Conservation (phyloP, 306 rosid species). For the Pyrus bretschneideri region DNA sequence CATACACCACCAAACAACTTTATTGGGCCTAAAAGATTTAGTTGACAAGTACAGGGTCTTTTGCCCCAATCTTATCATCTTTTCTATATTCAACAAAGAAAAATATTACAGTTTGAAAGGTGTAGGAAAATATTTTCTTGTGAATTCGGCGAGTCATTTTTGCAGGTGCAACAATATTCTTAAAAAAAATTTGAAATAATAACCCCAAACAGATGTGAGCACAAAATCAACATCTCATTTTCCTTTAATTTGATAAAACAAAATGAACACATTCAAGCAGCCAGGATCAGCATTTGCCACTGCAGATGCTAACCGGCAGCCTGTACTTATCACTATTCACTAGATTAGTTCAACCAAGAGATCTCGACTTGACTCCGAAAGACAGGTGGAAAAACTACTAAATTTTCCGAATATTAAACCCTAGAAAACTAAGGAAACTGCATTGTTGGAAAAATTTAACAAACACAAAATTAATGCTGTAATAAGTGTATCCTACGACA, state of each 20-base stretch:
- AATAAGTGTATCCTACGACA: slow-evolving; percentile 5
- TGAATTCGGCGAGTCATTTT: too few species aligned
- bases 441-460: background rate
- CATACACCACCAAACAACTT: too few species aligned
- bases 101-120: too few species aligned
- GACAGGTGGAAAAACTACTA: background rate
- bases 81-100: too few species aligned
- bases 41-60: background rate
- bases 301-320: background rate
- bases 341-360: background rate
- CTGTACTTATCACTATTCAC: background rate
- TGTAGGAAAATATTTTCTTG: too few species aligned
- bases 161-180: too few species aligned
- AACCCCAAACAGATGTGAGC: background rate
- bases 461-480: slow-evolving; percentile 5
- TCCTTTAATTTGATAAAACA: background rate
- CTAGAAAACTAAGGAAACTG: background rate
- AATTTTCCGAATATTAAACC: slow-evolving; percentile 1
- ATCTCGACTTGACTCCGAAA: background rate
- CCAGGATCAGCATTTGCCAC: background rate
- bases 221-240: background rate
- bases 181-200: background rate
- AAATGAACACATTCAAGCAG: background rate
- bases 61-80: background rate
- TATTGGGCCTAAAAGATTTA: background rate